phyloP scores from a whole-genome alignment of 306 rosid genomes.

The Malus asiatica region DNA sequence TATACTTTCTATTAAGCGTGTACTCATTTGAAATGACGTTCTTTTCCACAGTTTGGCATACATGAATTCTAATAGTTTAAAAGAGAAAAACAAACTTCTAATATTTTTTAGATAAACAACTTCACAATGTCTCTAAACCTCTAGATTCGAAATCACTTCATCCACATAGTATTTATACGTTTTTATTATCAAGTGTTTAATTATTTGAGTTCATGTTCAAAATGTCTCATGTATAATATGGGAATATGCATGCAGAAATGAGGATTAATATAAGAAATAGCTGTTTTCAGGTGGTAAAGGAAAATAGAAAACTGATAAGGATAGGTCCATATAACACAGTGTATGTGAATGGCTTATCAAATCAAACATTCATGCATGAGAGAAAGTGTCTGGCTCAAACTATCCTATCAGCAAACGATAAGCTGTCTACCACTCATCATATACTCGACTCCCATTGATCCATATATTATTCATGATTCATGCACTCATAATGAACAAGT shows the following conservation, averaged over 20 bases:
- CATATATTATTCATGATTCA: background rate
- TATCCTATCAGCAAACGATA: background rate
- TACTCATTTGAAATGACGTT: no score
- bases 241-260: background rate
- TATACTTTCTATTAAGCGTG: no score
- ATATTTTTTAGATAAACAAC: no score
- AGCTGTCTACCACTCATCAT: no score
- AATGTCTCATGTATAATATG: background rate
- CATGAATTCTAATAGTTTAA: no score
- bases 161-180: background rate
- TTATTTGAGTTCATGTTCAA: no score
- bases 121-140: no score
- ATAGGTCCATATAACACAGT: constrained; percentile 8
- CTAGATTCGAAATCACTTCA: background rate
- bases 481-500: background rate
- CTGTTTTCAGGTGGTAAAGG: constrained; percentile 3
- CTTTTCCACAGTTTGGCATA: no score
- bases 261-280: background rate
- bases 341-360: constrained; percentile 6
- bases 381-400: background rate
- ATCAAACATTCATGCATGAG: background rate
- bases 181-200: background rate
- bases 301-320: constrained; percentile 13
- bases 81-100: no score
- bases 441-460: no score